Evolutionary conservation across 2,329 filamentous ascomycete genomes (phyloP).

Genomic region (Penicillium sp.): DNA sequence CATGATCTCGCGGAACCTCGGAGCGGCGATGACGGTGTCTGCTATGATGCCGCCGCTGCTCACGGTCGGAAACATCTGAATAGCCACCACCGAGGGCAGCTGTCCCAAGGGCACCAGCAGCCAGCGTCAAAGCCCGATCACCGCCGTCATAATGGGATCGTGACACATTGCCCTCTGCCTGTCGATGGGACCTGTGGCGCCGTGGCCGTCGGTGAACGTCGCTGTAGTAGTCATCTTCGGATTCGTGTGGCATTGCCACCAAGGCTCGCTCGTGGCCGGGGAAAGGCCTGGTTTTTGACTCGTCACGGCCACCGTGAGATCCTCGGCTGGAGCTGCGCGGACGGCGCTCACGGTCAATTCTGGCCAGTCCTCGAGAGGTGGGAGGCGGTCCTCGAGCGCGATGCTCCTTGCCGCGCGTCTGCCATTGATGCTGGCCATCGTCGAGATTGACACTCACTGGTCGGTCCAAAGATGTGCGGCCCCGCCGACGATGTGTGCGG

Average conservation of each 20-base stretch:
- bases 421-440: slow-evolving; percentile 28
- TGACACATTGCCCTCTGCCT: slow-evolving; percentile 19
- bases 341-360: slow-evolving; percentile 26
- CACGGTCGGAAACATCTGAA: slow-evolving; percentile 28
- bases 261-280: slow-evolving; percentile 39
- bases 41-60: slow-evolving; percentile 16
- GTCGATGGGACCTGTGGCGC: slow-evolving; percentile 15
- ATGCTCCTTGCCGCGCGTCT: slow-evolving; percentile 20
- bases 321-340: slow-evolving; percentile 20
- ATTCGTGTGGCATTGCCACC: slow-evolving; percentile 44
- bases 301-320: slow-evolving; percentile 32
- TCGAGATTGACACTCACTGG: slow-evolving; percentile 38
- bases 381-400: slow-evolving; percentile 34
- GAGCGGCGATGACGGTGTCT: slow-evolving; percentile 20
- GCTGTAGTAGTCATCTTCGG: slow-evolving; percentile 38
- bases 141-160: slow-evolving; percentile 12
- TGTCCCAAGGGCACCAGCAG: slow-evolving; percentile 28
- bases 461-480: slow-evolving; percentile 23
- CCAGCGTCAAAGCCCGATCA: slow-evolving; percentile 13
- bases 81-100: slow-evolving; percentile 33
- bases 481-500: slow-evolving; percentile 27
- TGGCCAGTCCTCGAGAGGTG: slow-evolving; percentile 35
- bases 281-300: slow-evolving; percentile 27
- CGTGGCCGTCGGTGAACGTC: slow-evolving; percentile 32
- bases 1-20: slow-evolving; percentile 17